Evolutionary conservation across 2,329 filamentous ascomycete genomes (phyloP), one percentile per base, ranked within the genome.

Genomic region (Cladosporium cucumerinum): DNA sequence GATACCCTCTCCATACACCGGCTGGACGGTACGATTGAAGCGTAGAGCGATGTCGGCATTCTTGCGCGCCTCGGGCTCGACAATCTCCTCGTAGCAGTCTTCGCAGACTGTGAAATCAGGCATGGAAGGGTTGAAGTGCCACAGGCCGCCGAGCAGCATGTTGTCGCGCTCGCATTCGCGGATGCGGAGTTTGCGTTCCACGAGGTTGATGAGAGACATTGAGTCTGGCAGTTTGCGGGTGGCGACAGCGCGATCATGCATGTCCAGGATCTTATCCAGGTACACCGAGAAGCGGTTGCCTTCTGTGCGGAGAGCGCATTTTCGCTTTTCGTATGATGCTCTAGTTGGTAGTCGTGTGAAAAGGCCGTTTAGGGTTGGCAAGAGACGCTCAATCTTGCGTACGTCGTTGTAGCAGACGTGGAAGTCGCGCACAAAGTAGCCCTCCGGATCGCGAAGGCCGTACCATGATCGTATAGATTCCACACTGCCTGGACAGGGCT

Each of bases 61-160:
- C 3, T 82, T 80, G 32, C 83, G 80, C 1, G 88, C 78, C 59
- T 87, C 81, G 0, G 93, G 92, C 77, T 85, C 86, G n/a, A 97
- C 86, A 0, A 92, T 85, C 25, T 92, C 87, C 18, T 91, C 86
- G 74, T 90, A 97, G 76, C 93, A 98, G 76, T 94, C 91, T 68
- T 90, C 87, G 77, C 93, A 98, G 4, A 96, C 89, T 0, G 63
- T 92, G 71, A 97, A 87, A 57, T 93, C 86, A 0, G 90, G 91
- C 16, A 85, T 82, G 10, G 67, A 70, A 0, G 90, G 86, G 75
- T 96, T 92, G 63, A 85, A 87, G 75, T 96, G 88, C 93, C 93
- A 97, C 46, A 83, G 80, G 14, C 82, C 84, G 63, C 86, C 84
- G n/a, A 81, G 76, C 2, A 89, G 77, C 5, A 86, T 82, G n/a